phyloP scores from a whole-genome alignment of 2,329 filamentous ascomycete species.

The Paraphaeosphaeria minitans region DNA sequence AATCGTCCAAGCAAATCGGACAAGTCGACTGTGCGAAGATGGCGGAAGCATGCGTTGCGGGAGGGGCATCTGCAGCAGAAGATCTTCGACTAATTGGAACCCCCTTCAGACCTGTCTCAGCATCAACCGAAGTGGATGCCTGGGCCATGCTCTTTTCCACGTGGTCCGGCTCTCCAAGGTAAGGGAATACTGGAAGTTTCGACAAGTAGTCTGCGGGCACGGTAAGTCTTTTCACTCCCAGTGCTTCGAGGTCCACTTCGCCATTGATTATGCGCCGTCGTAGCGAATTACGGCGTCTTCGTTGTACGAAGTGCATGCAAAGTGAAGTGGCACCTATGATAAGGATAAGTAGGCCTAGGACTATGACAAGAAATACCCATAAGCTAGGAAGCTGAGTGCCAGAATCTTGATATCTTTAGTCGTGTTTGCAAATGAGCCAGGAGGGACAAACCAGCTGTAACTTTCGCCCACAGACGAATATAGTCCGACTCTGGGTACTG shows the following conservation, averaged over 20 bases:
- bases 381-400: conserved; percentile 69
- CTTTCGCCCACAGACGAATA: conserved; percentile 57
- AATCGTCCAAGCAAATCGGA: conserved; percentile 88
- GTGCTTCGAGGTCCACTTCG: conserved; percentile 82
- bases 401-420: conserved; percentile 41
- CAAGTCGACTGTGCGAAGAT: conserved; percentile 76
- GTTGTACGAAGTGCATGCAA: conserved; percentile 78
- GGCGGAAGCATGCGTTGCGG: conserved; percentile 16
- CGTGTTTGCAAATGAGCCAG: conserved; percentile 12
- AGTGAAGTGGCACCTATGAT: conserved; percentile 71
- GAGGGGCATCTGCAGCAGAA: conserved; percentile 27
- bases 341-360: conserved; percentile 71
- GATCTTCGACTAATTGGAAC: conserved; percentile 20
- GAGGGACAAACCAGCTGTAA: conserved; percentile 50
- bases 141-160: conserved; percentile 25
- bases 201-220: conserved; percentile 75
- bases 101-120: conserved; percentile 24
- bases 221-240: conserved; percentile 81
- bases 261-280: conserved; percentile 74
- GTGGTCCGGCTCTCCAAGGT: conserved; percentile 50
- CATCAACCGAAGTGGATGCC: conserved; percentile 15
- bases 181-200: conserved; percentile 78
- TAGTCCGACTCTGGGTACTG: conserved; percentile 50
- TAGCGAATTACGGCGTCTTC: conserved; percentile 69
- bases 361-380: conserved; percentile 77